Evolutionary conservation across 371 early-diverging fungal species (phyloP).

Genomic region (Zopfochytrium polystomum): DNA sequence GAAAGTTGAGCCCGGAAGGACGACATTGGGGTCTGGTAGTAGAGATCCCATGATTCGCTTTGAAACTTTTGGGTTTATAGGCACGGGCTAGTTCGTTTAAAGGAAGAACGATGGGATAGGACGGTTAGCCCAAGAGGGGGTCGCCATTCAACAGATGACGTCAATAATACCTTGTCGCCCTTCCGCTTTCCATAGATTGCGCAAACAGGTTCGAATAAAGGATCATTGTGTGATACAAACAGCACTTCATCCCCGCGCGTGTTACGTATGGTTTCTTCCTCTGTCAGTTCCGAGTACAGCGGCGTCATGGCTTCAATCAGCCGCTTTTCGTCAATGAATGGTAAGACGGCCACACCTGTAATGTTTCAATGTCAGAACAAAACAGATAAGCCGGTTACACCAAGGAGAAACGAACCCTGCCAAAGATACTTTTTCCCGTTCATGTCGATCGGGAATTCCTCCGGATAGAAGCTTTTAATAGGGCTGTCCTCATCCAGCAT

Average conservation of each 20-base stretch:
- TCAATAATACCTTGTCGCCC: too few species aligned
- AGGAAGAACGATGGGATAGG: constrained; percentile 6
- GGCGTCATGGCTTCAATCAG: constrained; percentile 76
- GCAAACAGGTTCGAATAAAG: constrained; percentile 65
- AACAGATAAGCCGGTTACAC: not conserved
- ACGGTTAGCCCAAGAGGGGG: not conserved
- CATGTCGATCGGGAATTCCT: constrained; percentile 87
- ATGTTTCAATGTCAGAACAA: too few species aligned
- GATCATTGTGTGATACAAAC: constrained; percentile 65
- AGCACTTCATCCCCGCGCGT: constrained; percentile 67
- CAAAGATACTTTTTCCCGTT: constrained; percentile 98
- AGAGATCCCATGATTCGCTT: constrained; percentile 64
- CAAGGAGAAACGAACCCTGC: constrained; percentile 67
- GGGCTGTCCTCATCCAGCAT: constrained; percentile 84
- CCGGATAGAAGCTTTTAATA: constrained; percentile 93
- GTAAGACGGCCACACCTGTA: constrained; percentile 82
- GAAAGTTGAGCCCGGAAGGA: constrained; percentile 69
- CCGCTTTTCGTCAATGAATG: constrained; percentile 85
- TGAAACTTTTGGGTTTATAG: constrained; percentile 56
- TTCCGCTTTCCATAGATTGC: constrained; percentile 42
- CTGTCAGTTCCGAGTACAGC: constrained; percentile 63
- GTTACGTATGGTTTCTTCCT: constrained; percentile 75
- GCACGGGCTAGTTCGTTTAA: constrained; percentile 37
- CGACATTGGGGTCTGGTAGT: constrained; percentile 59
- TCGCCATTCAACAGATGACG: constrained; percentile 7